phyloP scores from a whole-genome alignment of 768 basidiomycete species.

The Russula sp. region DNA sequence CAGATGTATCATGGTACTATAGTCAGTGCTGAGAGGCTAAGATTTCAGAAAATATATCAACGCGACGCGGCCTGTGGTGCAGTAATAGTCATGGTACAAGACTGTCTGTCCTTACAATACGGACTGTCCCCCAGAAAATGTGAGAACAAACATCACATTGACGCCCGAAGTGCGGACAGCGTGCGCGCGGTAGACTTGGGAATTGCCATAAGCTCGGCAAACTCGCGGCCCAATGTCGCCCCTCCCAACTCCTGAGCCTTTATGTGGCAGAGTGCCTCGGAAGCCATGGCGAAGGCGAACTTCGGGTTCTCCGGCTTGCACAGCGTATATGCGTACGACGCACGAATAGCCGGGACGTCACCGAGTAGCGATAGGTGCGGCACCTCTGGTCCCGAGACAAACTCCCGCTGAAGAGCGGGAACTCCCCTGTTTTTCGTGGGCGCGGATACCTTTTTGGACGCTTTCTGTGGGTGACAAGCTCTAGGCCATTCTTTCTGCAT shows the following conservation, averaged over 20 bases:
- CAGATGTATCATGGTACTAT: neutral
- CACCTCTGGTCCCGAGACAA: conserved; percentile 8
- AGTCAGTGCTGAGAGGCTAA: neutral
- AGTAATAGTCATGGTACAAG: neutral
- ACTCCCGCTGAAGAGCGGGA: neutral
- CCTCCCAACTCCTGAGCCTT: conserved; percentile 17
- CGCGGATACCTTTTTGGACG: neutral
- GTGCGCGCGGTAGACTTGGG: conserved; percentile 26
- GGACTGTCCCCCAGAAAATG: neutral
- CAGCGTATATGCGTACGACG: conserved; percentile 16
- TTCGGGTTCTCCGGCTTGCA: neutral
- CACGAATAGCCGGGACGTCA: conserved; percentile 13
- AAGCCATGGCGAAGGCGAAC: conserved; percentile 18
- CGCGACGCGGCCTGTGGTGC: too few species aligned
- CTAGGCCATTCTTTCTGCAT: conserved; percentile 24
- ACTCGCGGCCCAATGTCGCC: conserved; percentile 6
- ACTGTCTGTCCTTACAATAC: neutral
- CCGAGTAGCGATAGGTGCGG: conserved; percentile 14
- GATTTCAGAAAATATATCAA: neutral
- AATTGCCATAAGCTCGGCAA: conserved; percentile 33
- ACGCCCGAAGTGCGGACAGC: conserved; percentile 2
- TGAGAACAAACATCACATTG: neutral
- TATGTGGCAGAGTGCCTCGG: conserved; percentile 13
- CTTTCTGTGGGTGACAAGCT: neutral
- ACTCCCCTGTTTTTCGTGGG: neutral